Evolutionary conservation across 495 filamentous ascomycete species (phyloP).

Genomic region (Cercophora sp.): DNA sequence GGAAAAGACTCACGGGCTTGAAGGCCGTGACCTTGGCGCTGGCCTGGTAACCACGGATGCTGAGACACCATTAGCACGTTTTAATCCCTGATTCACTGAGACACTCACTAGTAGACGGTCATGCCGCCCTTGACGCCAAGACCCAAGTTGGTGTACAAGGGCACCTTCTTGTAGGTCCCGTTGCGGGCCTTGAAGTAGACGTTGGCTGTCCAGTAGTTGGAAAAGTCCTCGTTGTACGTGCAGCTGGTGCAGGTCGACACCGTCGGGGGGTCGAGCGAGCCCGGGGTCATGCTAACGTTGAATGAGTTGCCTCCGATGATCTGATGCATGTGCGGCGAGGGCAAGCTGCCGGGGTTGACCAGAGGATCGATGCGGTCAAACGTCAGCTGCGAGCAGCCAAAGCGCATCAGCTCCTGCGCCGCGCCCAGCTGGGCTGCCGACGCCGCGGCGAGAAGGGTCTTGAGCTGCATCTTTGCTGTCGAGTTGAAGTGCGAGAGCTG

Average conservation of each 20-base stretch:
- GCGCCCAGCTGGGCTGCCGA: conserved; percentile 15
- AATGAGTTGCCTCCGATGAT: conserved; percentile 49
- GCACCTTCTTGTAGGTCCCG: conserved; percentile 40
- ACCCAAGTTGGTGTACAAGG: conserved; percentile 36
- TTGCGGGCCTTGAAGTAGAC: conserved; percentile 48
- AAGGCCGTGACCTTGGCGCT: conserved; percentile 38
- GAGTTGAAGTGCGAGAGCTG: too few relatives aligned
- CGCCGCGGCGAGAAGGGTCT: conserved; percentile 12
- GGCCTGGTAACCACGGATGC: conserved; percentile 21
- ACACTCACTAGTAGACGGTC: conserved; percentile 39
- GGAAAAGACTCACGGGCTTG: conserved; percentile 29
- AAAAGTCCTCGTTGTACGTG: conserved; percentile 26
- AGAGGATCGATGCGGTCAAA: conserved; percentile 44
- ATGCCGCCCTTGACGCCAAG: conserved; percentile 39
- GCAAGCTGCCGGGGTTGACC: conserved; percentile 36
- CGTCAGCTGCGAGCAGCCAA: conserved; percentile 43
- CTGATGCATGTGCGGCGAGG: conserved; percentile 46
- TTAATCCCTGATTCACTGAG: background rate
- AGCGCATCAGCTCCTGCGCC: conserved; percentile 42
- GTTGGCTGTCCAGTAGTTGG: conserved; percentile 41
- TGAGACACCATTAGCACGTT: background rate
- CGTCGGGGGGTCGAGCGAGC: conserved; percentile 25
- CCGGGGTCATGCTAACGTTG: conserved; percentile 42
- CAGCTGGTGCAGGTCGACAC: conserved; percentile 29
- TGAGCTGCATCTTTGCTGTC: conserved; percentile 16